A percentile compares a stretch with the other conserved stretches of the same genome.
Evolutionary conservation across 768 basidiomycete genomes (phyloP).

Genomic region (Tylopilus sp.): DNA sequence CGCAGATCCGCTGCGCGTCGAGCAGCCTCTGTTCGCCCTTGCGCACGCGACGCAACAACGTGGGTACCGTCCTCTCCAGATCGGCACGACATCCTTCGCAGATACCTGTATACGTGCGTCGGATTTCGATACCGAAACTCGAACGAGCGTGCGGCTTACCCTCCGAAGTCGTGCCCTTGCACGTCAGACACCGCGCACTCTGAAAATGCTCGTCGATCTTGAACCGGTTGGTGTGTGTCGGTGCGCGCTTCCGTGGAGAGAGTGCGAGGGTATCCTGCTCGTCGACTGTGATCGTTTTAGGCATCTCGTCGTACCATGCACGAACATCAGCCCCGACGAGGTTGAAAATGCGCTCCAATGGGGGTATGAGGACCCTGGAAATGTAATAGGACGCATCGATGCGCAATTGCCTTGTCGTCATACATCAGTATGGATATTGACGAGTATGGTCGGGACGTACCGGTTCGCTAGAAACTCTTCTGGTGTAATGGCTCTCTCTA

Average conservation of each 20-base stretch:
- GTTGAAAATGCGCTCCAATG: conserved; percentile 86
- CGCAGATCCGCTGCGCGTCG: conserved; percentile 67
- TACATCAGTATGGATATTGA: too few relatives aligned
- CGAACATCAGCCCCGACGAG: conserved; percentile 33
- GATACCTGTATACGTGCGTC: conserved; percentile 41
- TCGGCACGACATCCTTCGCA: conserved; percentile 58
- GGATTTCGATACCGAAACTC: not conserved
- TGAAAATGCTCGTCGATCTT: conserved; percentile 77
- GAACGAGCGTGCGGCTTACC: conserved; percentile 36
- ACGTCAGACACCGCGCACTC: conserved; percentile 64
- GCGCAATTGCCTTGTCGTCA: conserved; percentile 49
- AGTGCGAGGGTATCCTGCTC: conserved; percentile 33
- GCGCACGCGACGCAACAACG: conserved; percentile 52
- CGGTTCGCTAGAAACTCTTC: conserved; percentile 61
- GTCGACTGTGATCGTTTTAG: conserved; percentile 27
- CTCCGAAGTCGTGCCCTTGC: conserved; percentile 51
- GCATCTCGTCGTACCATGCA: conserved; percentile 7
- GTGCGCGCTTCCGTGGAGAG: conserved; percentile 36
- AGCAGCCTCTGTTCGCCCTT: conserved; percentile 52
- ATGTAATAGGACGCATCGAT: conserved; percentile 94
- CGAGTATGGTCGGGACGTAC: conserved; percentile 36
- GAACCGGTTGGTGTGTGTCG: conserved; percentile 33
- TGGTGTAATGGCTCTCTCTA: conserved; percentile 74
- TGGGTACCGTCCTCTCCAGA: conserved; percentile 52
- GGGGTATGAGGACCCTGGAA: conserved; percentile 79